Base-by-base conservation (phyloP, 2,329 filamentous ascomycete species). In the Exophiala viscosa region DNA sequence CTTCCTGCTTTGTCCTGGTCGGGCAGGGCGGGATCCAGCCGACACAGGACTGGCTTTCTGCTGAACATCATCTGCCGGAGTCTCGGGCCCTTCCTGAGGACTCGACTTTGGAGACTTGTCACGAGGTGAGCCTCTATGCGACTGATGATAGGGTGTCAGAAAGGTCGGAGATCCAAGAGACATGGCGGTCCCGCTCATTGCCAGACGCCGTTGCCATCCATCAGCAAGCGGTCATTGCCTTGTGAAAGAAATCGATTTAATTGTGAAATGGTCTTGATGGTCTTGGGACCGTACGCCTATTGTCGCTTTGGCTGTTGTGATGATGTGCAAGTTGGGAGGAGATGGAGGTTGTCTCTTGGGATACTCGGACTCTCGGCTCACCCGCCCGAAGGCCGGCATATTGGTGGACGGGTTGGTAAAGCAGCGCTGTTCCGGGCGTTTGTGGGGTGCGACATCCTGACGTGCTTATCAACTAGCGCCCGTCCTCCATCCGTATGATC, bases 1-100 rank as follows among this genome's bases (percentile, higher is more conserved):
- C 64, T 66, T 67, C 45, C 57, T 53, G 46, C 62, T 52, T 58
- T 70, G 62, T 59, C 63, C 61, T 60, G 63, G 58, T 39, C 54
- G 42, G n/a, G 34, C 39, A 11, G 44, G 45, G 20, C 58, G 62
- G 20, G 58, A 49, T 35, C 62, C 54, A 33, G 57, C 45, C 46
- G 64, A 57, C 31, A 61, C 52, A 48, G 59, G 47, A n/a, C 47
- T 53, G 11, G 53, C 43, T 1, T 23, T 14, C 1, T 41, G 40
- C 11, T 39, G 23, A 9, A 15, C 38, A 39, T 54, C 23, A 13
- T 34, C 14, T n/a, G 28, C 51, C 8, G 38, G 38, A 1, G 40
- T 41, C 17, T 54, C 42, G 14, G 45, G 11, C 31, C 46, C 48
- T 15, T 50, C 53, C 23, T 52, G 44, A 11, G 56, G 41, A 18